Percentiles rank a stretch among this genome's conserved stretches.
Conservation (phyloP, 129 eudicot species). For the Sambucus nigra region DNA sequence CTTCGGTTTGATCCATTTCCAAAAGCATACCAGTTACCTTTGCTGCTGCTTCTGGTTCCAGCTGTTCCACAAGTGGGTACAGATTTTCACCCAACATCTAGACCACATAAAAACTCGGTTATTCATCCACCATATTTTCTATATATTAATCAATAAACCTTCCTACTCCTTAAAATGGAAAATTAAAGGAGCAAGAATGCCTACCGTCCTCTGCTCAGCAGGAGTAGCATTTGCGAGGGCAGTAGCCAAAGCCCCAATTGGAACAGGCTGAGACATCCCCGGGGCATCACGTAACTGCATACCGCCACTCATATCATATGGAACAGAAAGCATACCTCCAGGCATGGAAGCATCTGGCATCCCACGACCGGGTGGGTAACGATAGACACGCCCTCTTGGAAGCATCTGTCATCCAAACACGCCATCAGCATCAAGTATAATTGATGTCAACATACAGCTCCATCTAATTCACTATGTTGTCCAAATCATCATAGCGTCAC, state of each 20-base stretch:
- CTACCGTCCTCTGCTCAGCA: constrained; percentile 65
- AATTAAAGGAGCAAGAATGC: background rate
- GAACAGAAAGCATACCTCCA: constrained; percentile 61
- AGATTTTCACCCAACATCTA: constrained; percentile 75
- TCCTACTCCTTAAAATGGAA: background rate
- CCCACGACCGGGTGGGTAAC: constrained; percentile 69
- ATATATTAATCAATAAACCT: too few species aligned
- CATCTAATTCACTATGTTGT: too few species aligned
- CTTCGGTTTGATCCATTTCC: constrained; percentile 76
- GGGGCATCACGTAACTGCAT: constrained; percentile 50
- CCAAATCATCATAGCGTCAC: too few species aligned
- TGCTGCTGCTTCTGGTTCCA: constrained; percentile 63
- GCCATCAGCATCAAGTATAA: background rate
- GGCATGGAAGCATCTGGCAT: constrained; percentile 48
- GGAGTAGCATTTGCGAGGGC: constrained; percentile 84
- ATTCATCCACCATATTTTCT: background rate
- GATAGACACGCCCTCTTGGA: constrained; percentile 73
- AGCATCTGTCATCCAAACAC: constrained; percentile 40
- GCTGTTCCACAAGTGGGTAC: constrained; percentile 66
- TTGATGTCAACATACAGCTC: too few species aligned
- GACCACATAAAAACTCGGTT: background rate
- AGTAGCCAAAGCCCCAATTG: constrained; percentile 78
- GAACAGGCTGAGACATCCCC: constrained; percentile 54
- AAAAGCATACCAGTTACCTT: constrained; percentile 85
- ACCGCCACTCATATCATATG: constrained; percentile 68